These are phyloP conservation scores for Globisporangium camurandrum DNA, from an alignment of 352 stramenopile genomes.

Conservation along the genomic window DNA sequence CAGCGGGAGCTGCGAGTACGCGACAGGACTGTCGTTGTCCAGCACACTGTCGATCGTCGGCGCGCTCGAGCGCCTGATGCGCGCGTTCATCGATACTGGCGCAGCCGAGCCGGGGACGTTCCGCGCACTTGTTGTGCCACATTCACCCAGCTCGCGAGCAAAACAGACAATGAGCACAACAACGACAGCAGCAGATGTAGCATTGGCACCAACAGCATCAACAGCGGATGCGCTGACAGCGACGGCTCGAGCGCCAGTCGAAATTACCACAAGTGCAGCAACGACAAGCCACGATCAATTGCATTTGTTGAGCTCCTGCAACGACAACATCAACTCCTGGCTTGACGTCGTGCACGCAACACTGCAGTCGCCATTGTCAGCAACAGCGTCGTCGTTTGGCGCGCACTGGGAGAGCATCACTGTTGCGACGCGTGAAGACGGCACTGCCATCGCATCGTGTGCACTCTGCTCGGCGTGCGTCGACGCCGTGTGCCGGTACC, in stretches of 20 bases:
- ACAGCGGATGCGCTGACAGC: too few relatives aligned
- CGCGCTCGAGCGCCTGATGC: slow-evolving; percentile 2
- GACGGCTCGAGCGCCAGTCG: too few relatives aligned
- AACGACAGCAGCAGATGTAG: too few relatives aligned
- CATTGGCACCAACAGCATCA: too few relatives aligned
- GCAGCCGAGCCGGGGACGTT: neutral
- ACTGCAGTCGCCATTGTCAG: neutral
- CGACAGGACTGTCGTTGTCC: too few relatives aligned
- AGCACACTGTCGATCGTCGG: neutral
- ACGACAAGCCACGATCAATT: neutral
- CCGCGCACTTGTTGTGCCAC: slow-evolving; percentile 2
- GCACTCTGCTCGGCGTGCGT: slow-evolving; percentile 8
- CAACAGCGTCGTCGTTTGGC: neutral
- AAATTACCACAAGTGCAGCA: neutral
- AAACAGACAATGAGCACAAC: too few relatives aligned
- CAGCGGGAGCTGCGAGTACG: too few relatives aligned
- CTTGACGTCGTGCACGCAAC: too few relatives aligned
- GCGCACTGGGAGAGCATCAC: slow-evolving; percentile 6
- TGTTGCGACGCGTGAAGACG: neutral
- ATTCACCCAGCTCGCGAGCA: too few relatives aligned
- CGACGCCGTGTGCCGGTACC: slow-evolving; percentile 12
- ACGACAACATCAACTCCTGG: too few relatives aligned
- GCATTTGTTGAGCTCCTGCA: neutral
- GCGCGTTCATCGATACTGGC: neutral
- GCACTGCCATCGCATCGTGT: neutral